These are phyloP conservation scores for Leucocoprinus sp. DNA, from an alignment of 768 basidiomycete species.

Conservation along the genomic window DNA sequence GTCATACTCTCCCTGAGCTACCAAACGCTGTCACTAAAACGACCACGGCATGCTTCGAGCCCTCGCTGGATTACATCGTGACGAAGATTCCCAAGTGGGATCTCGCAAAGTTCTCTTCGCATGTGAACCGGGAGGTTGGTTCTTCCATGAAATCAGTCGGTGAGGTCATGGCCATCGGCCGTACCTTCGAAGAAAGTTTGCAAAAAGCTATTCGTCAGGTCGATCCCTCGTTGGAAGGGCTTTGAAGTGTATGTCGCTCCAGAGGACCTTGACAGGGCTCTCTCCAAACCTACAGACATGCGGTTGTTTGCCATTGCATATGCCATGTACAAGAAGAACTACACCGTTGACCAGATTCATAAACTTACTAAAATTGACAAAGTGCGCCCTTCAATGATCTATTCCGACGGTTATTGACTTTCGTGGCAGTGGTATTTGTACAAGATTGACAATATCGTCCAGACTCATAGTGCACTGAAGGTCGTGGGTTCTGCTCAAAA, in stretches of 20 bases:
- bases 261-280: conserved; percentile 74
- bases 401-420: conserved; percentile 2
- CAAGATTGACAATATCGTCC: conserved; percentile 98
- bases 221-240: conserved; percentile 91
- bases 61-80: conserved; percentile 97
- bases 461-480: conserved; percentile 71
- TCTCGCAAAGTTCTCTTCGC: conserved; percentile 90
- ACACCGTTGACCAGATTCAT: conserved; percentile 84
- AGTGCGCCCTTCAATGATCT: conserved; percentile 29
- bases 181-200: conserved; percentile 96
- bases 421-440: conserved; percentile 83
- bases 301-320: conserved; percentile 95
- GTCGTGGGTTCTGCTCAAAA: conserved; percentile 59
- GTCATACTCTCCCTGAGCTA: conserved; percentile 93
- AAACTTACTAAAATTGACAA: conserved; percentile 98
- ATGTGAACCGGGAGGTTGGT: conserved; percentile 91
- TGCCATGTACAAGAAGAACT: conserved; percentile 91
- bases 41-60: conserved; percentile 98
- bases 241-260: conserved; percentile 93
- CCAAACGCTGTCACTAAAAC: conserved; percentile 99
- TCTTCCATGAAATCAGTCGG: conserved; percentile 99
- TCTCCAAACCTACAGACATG: conserved; percentile 87
- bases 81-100: conserved; percentile 99
- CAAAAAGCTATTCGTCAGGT: conserved; percentile 98
- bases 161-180: conserved; percentile 99